phyloP scores from a whole-genome alignment of 1,284 basidiomycete species.

The Testicularia cyperi region DNA sequence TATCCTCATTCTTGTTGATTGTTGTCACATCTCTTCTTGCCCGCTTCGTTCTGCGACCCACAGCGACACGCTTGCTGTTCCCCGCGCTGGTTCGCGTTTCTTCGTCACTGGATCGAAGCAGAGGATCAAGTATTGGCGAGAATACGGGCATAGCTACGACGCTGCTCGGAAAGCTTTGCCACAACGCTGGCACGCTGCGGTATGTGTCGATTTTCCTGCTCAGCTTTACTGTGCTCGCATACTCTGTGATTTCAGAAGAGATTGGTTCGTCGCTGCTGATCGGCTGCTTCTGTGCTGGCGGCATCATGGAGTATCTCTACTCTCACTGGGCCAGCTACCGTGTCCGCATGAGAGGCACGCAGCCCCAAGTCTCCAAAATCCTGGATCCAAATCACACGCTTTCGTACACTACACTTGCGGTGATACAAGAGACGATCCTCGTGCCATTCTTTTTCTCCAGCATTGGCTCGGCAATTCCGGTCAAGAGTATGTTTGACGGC shows the following conservation, averaged over 20 bases:
- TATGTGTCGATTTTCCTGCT: slow-evolving; percentile 3
- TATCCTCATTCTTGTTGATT: slow-evolving; percentile 61
- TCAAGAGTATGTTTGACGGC: slow-evolving; percentile 64
- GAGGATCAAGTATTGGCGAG: no score
- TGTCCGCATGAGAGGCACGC: background rate
- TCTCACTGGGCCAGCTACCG: background rate
- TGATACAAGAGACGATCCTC: slow-evolving; percentile 55
- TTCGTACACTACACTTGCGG: slow-evolving; percentile 2
- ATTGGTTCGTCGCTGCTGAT: slow-evolving; percentile 63
- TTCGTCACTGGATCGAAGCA: no score
- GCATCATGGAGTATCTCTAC: slow-evolving; percentile 16
- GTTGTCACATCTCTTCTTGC: slow-evolving; percentile 32
- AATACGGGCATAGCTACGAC: no score
- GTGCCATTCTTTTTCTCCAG: slow-evolving; percentile 67
- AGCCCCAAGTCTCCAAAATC: background rate
- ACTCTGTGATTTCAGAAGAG: slow-evolving; percentile 15
- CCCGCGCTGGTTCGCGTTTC: slow-evolving; percentile 11
- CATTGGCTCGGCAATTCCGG: slow-evolving; percentile 66
- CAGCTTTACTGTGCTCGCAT: slow-evolving; percentile 6
- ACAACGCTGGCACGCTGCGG: slow-evolving; percentile 1
- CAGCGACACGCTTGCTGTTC: slow-evolving; percentile 7
- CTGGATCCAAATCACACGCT: slow-evolving; percentile 10
- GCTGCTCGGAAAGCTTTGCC: background rate
- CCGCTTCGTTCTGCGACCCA: slow-evolving; percentile 2
- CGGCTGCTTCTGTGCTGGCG: slow-evolving; percentile 63